Conservation (phyloP, 768 basidiomycete genomes). For the Podaxis sp. region DNA sequence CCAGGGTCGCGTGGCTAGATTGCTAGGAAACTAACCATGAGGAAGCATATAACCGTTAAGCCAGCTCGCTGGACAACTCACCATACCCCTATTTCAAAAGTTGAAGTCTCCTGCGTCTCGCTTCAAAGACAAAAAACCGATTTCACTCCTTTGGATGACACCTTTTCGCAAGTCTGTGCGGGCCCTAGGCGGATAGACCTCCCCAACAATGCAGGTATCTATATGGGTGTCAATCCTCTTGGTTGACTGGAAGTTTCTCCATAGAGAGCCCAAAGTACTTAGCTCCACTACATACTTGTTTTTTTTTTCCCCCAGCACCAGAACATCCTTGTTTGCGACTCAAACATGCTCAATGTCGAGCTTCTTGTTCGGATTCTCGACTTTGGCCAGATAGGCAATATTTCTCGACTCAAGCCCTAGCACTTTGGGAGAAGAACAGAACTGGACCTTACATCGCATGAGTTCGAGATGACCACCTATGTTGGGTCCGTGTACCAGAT, state of each 20-base stretch:
- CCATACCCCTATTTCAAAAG: background rate
- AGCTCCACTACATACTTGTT: background rate
- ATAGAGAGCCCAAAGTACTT: background rate
- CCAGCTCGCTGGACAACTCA: background rate
- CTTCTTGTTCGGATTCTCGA: background rate
- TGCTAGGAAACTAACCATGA: no score
- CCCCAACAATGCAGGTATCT: no score
- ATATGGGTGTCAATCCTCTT: no score
- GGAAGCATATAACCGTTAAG: background rate
- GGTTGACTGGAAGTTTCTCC: no score
- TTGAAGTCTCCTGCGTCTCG: background rate
- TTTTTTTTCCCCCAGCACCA: background rate
- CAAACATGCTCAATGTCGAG: background rate
- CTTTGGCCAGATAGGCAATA: background rate
- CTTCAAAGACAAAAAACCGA: background rate
- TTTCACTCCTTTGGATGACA: background rate
- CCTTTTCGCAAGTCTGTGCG: background rate
- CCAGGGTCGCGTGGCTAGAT: no score
- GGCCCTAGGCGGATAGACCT: no score
- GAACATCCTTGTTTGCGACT: background rate
- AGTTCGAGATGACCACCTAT: background rate
- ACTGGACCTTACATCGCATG: slow-evolving; percentile 12
- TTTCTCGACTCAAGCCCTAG: background rate
- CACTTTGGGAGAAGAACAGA: slow-evolving; percentile 12
- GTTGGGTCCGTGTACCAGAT: slow-evolving; percentile 5